Conservation (phyloP, 345 rosid genomes). For the Salix koriyanagi region DNA sequence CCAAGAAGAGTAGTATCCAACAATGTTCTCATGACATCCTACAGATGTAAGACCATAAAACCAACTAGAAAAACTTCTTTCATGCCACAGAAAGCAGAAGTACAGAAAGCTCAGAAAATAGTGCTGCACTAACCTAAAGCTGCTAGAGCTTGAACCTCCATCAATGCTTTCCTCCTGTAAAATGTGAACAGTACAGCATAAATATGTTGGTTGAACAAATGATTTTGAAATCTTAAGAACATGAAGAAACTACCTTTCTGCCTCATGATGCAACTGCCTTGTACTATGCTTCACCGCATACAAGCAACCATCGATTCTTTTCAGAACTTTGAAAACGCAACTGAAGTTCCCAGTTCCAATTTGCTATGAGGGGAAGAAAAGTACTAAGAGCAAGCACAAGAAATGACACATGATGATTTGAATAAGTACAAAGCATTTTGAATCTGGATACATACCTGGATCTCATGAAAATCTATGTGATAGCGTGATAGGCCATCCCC, state of each 20-base stretch:
- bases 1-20: slow-evolving; percentile 89
- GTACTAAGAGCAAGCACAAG: background rate
- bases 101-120: background rate
- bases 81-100: background rate
- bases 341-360: slow-evolving; percentile 91
- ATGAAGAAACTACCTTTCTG: slow-evolving; percentile 54
- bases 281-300: slow-evolving; percentile 87
- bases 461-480: slow-evolving; percentile 88
- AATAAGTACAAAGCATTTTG: background rate
- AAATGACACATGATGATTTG: background rate
- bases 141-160: slow-evolving; percentile 99
- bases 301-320: slow-evolving; percentile 93
- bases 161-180: slow-evolving; percentile 85
- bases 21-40: slow-evolving; percentile 83
- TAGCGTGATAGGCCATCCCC: slow-evolving; percentile 95
- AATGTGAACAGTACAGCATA: slow-evolving; percentile 3
- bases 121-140: slow-evolving; percentile 59
- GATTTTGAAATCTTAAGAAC: background rate
- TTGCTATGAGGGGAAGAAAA: slow-evolving; percentile 45
- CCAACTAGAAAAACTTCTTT: background rate
- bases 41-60: slow-evolving; percentile 12
- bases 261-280: slow-evolving; percentile 59
- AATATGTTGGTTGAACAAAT: slow-evolving; percentile 4
- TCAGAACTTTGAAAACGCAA: slow-evolving; percentile 76
- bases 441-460: slow-evolving; percentile 49